Base-by-base conservation (phyloP, 1,284 basidiomycete genomes). In the Hypsizygus ulmarius region DNA sequence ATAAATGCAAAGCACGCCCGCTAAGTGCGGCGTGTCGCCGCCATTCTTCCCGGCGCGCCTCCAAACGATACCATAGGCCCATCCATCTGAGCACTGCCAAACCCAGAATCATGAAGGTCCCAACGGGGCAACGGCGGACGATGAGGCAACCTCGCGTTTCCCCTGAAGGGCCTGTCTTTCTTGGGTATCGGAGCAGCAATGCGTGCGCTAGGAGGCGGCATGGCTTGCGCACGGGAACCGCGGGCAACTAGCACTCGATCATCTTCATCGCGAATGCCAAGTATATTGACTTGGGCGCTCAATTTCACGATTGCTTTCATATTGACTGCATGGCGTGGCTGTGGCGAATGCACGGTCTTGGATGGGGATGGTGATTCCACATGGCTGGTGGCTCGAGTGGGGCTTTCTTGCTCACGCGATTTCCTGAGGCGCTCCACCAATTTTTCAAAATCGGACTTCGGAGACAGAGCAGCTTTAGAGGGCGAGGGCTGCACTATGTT, bases 101-200 rank as follows among this genome's bases (percentile, higher is more conserved):
- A 9, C 34, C 2, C 39, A 11, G 47, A 11, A 28, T 52, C 49
- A 11, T 53, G 19, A 11, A 52, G 32, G 44, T 60, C 59, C 64
- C 65, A 67, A 40, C 58, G 54, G 6, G 65, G 65, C 40, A 66
- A 58, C 4, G 64, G 61, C 42, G 57, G 58, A 3, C 65, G 58
- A 40, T 56, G 42, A 39, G 64, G 64, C 15, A 67, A 60, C 15
- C 47, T 51, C 27, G 57, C 63, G 45, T 59, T 57, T 33, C 63
- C 62, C 21, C 63, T 56, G 37, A 67, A 54, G n/a, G 63, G 59
- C 37, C 58, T 53, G 27, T 57, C 49, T 43, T 53, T 52, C 5
- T 56, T 56, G n/a, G 53, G 47, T 40, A 39, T 49, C 6, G 56
- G 49, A 32, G 52, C 51, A 30, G 43, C 43, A n/a, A 49, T 34